Conservation (phyloP, 1,284 basidiomycete genomes). For the Ganoderma sp. region DNA sequence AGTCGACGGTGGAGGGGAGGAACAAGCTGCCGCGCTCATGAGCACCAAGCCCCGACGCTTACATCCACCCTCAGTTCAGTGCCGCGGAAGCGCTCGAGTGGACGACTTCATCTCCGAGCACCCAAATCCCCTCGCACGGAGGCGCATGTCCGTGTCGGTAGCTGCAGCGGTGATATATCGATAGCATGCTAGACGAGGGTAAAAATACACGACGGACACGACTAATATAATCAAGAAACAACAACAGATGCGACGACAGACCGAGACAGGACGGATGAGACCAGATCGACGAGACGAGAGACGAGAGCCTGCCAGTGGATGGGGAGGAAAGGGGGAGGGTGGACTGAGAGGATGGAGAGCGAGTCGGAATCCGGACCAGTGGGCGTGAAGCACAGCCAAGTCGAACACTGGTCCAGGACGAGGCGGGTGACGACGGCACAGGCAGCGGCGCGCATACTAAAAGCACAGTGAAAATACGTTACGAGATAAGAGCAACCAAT, state of each 20-base stretch:
- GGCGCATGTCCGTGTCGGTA: not conserved
- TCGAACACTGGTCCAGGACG: constrained; percentile 9
- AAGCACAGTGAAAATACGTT: constrained; percentile 37
- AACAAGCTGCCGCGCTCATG: not conserved
- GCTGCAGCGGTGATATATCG: constrained; percentile 38
- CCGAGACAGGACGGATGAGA: constrained; percentile 19
- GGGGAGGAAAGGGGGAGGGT: constrained; percentile 9
- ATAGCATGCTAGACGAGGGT: constrained; percentile 44
- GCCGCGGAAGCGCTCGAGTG: not conserved
- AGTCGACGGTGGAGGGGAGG: not conserved
- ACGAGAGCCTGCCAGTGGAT: constrained; percentile 17
- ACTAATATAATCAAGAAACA: constrained; percentile 42
- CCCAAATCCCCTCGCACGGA: not conserved
- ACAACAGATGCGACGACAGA: constrained; percentile 44
- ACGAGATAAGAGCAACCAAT: constrained; percentile 34
- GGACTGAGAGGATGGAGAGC: constrained; percentile 1
- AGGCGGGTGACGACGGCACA: constrained; percentile 12
- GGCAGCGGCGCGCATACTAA: constrained; percentile 33
- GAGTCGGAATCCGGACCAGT: constrained; percentile 11
- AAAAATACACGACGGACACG: constrained; percentile 46
- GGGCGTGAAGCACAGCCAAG: constrained; percentile 4
- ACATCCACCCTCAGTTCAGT: too few species aligned
- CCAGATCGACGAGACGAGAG: constrained; percentile 17
- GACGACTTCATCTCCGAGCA: not conserved
- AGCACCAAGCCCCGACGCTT: not conserved